Evolutionary conservation across 2,329 filamentous ascomycete genomes (phyloP).

Genomic region (Didymella pinodella): DNA sequence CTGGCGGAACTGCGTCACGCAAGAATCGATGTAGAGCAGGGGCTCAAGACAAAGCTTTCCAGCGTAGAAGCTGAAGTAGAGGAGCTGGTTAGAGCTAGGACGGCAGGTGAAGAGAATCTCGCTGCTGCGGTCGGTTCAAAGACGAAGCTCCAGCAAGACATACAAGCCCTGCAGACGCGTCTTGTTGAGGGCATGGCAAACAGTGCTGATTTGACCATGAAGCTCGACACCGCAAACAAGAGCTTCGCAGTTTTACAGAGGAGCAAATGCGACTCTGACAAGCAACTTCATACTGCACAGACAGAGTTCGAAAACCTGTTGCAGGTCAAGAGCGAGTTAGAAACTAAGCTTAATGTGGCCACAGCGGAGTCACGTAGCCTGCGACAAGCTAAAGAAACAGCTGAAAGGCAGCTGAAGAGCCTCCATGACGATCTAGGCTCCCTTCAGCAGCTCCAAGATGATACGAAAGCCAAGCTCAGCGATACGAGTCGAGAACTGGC

Average conservation of each 20-base stretch:
- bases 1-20: background rate
- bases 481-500: background rate
- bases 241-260: background rate
- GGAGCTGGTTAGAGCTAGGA: slow-evolving; percentile 24
- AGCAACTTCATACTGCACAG: slow-evolving; percentile 24
- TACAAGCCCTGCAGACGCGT: background rate
- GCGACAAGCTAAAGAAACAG: slow-evolving; percentile 1
- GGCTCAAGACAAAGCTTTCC: slow-evolving; percentile 22
- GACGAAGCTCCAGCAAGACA: slow-evolving; percentile 6
- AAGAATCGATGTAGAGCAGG: background rate
- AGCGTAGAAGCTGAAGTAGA: slow-evolving; percentile 28
- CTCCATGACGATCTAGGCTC: background rate
- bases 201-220: background rate
- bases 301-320: slow-evolving; percentile 28
- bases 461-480: slow-evolving; percentile 10
- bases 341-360: slow-evolving; percentile 1
- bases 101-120: slow-evolving; percentile 15
- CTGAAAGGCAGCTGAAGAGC: slow-evolving; percentile 3
- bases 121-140: background rate
- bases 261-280: slow-evolving; percentile 23
- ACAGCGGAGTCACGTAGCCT: background rate
- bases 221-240: background rate
- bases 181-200: background rate
- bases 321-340: slow-evolving; percentile 22
- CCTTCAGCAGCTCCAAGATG: slow-evolving; percentile 7